A percentile compares a stretch with the other conserved stretches of the same genome.
These are phyloP conservation scores for Solanum piurae DNA, from an alignment of 257 asterid species.

Conservation along the genomic window DNA sequence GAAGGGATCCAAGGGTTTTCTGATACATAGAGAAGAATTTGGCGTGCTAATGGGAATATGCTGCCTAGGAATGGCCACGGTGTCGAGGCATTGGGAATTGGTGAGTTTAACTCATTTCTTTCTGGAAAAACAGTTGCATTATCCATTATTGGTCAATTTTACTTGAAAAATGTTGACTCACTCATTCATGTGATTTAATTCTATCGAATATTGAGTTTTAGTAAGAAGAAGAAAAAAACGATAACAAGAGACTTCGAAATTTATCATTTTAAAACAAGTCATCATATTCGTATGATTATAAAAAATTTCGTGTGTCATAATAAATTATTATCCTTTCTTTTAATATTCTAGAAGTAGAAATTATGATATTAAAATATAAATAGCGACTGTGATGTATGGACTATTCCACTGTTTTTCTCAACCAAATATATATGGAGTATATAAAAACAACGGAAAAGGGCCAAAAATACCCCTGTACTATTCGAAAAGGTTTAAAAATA, in stretches of 20 bases:
- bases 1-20: neutral
- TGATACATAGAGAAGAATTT: neutral
- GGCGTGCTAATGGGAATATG: constrained; percentile 5
- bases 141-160: neutral
- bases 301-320: neutral
- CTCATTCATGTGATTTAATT: neutral
- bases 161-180: neutral
- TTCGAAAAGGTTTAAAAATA: too few species aligned
- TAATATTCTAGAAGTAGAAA: too few species aligned
- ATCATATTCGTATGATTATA: neutral
- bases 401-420: neutral
- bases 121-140: neutral
- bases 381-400: too few species aligned
- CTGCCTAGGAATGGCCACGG: constrained; percentile 46
- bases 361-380: neutral
- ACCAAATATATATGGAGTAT: neutral
- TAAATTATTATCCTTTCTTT: neutral
- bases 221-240: neutral
- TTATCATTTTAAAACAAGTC: neutral
- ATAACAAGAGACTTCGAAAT: neutral
- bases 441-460: neutral
- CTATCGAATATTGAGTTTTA: neutral
- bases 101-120: neutral
- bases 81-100: constrained; percentile 14
- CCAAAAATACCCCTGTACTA: too few species aligned